These are phyloP conservation scores for Tolypocladium amazonense DNA, from an alignment of 2,329 filamentous ascomycete species.

Conservation along the genomic window DNA sequence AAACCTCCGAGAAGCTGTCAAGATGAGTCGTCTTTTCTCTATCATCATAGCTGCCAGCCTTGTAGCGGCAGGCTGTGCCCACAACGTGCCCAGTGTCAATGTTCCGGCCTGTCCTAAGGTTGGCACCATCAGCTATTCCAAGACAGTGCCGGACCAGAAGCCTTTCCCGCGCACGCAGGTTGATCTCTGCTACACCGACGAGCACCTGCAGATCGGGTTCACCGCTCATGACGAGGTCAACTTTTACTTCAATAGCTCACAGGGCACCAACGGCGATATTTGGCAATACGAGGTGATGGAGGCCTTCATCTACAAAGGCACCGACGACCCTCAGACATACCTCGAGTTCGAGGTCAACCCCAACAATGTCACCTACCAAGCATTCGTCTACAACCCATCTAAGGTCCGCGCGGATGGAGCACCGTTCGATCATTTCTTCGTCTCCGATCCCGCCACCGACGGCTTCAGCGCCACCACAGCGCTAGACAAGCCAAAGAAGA, in stretches of 20 bases:
- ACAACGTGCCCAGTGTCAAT: constrained; percentile 15
- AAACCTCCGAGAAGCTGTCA: not conserved
- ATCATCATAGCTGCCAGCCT: constrained; percentile 1
- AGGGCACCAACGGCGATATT: constrained; percentile 34
- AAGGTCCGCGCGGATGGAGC: constrained; percentile 29
- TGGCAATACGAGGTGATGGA: constrained; percentile 42
- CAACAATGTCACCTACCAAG: constrained; percentile 40
- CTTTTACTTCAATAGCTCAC: constrained; percentile 32
- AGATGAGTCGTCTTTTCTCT: constrained; percentile 2
- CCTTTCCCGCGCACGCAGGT: constrained; percentile 33
- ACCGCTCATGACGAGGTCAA: constrained; percentile 33
- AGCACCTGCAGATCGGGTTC: constrained; percentile 28
- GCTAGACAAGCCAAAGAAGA: constrained; percentile 22
- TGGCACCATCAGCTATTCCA: constrained; percentile 26
- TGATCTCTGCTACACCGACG: constrained; percentile 34
- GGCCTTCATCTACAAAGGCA: constrained; percentile 34
- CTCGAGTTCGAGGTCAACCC: constrained; percentile 40
- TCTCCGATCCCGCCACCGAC: constrained; percentile 27
- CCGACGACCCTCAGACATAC: constrained; percentile 34
- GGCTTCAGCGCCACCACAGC: constrained; percentile 28
- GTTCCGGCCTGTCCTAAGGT: constrained; percentile 27
- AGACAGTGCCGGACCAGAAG: constrained; percentile 28
- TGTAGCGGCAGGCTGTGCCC: constrained; percentile 1
- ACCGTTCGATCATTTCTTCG: constrained; percentile 32
- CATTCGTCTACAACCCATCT: constrained; percentile 39